Evolutionary conservation across 2,329 filamentous ascomycete species (phyloP).

Genomic region (Alternaria sp.): DNA sequence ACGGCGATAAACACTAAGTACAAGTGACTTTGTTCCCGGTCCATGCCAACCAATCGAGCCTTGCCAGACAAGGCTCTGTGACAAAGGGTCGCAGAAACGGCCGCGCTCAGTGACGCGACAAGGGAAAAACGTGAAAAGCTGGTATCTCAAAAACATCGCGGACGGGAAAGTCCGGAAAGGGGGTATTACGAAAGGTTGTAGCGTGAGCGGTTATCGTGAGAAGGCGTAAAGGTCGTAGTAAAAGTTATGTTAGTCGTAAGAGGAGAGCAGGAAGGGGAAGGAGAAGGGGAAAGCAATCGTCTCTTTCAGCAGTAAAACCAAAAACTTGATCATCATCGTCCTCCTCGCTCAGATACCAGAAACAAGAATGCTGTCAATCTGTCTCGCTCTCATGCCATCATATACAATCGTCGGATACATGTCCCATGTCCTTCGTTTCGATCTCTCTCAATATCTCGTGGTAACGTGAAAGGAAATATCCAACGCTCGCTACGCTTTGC

Average conservation of each 20-base stretch:
- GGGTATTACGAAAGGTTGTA: slow-evolving; percentile 22
- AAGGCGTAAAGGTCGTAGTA: slow-evolving; percentile 7
- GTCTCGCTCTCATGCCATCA: slow-evolving; percentile 21
- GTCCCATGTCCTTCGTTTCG: slow-evolving; percentile 22
- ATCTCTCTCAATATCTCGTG: slow-evolving; percentile 17
- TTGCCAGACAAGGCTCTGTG: slow-evolving; percentile 13
- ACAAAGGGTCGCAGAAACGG: slow-evolving; percentile 20
- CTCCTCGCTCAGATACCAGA: slow-evolving; percentile 2
- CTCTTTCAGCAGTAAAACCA: slow-evolving; percentile 24
- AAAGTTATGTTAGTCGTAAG: slow-evolving; percentile 6
- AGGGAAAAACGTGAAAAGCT: slow-evolving; percentile 9
- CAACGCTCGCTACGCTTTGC: slow-evolving; percentile 49
- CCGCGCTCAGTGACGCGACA: slow-evolving; percentile 6
- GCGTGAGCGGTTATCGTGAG: slow-evolving; percentile 2
- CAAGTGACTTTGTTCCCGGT: slow-evolving; percentile 8
- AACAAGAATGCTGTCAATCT: slow-evolving; percentile 10
- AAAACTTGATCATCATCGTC: slow-evolving; percentile 10
- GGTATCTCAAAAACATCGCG: slow-evolving; percentile 20
- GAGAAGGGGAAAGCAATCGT: slow-evolving; percentile 15
- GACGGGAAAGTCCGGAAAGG: slow-evolving; percentile 10
- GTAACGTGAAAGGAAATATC: slow-evolving; percentile 37
- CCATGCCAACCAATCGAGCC: slow-evolving; percentile 17
- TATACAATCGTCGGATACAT: slow-evolving; percentile 35
- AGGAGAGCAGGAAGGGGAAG: slow-evolving; percentile 1
- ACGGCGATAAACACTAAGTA: slow-evolving; percentile 12